A percentile compares a stretch with the other conserved stretches of the same genome.
Conservation (phyloP, 2,329 filamentous ascomycete genomes). For the Purpureocillium lavendulum region DNA sequence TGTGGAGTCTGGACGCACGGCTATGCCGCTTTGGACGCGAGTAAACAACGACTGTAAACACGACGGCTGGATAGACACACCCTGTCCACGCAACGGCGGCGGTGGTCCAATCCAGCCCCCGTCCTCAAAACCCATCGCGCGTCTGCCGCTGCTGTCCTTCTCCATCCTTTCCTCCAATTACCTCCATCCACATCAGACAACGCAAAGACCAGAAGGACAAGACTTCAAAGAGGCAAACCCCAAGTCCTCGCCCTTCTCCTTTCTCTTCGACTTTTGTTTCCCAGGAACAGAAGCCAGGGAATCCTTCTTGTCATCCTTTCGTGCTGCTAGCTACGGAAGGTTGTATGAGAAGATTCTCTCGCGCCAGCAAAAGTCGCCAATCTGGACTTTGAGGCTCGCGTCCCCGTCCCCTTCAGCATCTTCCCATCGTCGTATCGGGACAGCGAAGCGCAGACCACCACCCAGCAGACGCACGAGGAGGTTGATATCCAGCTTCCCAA, state of each 20-base stretch:
- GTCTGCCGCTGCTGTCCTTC: conserved; percentile 20
- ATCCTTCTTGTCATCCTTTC: conserved; percentile 64
- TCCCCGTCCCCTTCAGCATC: conserved; percentile 99
- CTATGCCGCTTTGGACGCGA: conserved; percentile 15
- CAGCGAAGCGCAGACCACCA: conserved; percentile 38
- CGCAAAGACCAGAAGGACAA: conserved; percentile 24
- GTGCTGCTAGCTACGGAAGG: conserved; percentile 48
- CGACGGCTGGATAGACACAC: conserved; percentile 13
- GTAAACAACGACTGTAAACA: conserved; percentile 19
- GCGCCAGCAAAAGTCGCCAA: conserved; percentile 75
- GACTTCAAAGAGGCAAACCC: conserved; percentile 24
- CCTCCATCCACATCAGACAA: conserved; percentile 24
- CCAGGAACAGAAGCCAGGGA: conserved; percentile 55
- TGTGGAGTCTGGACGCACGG: conserved; percentile 10
- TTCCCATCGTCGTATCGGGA: conserved; percentile 95
- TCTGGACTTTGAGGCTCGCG: conserved; percentile 99
- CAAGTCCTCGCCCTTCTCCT: conserved; percentile 18
- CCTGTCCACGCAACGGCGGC: conserved; percentile 10
- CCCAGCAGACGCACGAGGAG: conserved; percentile 71
- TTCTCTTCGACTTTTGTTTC: conserved; percentile 43
- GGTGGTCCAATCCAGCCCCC: conserved; percentile 20
- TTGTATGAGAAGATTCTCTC: conserved; percentile 58
- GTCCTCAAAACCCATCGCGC: conserved; percentile 31
- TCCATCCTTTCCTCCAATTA: conserved; percentile 26
- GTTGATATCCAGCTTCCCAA: conserved; percentile 67